Base-by-base conservation (phyloP, 2,329 filamentous ascomycete species). In the Hypoxylon sp. region DNA sequence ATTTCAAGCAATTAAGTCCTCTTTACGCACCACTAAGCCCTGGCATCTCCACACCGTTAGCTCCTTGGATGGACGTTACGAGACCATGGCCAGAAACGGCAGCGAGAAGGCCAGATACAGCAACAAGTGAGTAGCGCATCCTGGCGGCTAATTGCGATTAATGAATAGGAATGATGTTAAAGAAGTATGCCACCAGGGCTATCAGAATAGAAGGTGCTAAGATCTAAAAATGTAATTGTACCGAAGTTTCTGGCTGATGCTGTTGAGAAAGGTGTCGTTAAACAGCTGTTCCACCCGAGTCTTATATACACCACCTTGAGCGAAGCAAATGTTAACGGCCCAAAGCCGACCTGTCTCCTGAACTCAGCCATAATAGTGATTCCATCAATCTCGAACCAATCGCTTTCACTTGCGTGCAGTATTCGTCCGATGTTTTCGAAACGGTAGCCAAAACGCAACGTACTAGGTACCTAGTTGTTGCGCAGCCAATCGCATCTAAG, bases 41-140 rank as follows among this genome's bases (percentile, higher is more conserved):
- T 1, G 75, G 75, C 75, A 77, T 77, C 3, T 62, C 64, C 1
- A 77, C 75, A 0, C 75, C 75, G 50, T 77, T 77, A 14, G 75
- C 74, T 16, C 75, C 75, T 24, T 73, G 59, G 12, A 77, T 71
- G 12, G 73, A 73, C 46, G 72, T 73, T n/a, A 77, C 75, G 3
- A 76, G 50, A 12, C 75, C 75, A 58, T 77, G 75, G 12, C 69
- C 69, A 33, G 72, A 73, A 42, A 71, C 74, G 30, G 49, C 59
- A 57, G 70, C 69, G 12, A 77, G 65, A 56, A 76, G 69, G 67
- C 73, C 71, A 24, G 72, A 72, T 53, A 62, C 56, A 48, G 72
- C 44, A 55, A 74, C 44, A 36, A 70, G 38, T 50, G 74, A 73
- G 67, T 73, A 76, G 55, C 68, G 73, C 75, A 77, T 77, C 32